Evolutionary conservation across 2,329 filamentous ascomycete genomes (phyloP), one percentile per base, ranked within the genome.

Genomic region (Penicillium oxalicum): DNA sequence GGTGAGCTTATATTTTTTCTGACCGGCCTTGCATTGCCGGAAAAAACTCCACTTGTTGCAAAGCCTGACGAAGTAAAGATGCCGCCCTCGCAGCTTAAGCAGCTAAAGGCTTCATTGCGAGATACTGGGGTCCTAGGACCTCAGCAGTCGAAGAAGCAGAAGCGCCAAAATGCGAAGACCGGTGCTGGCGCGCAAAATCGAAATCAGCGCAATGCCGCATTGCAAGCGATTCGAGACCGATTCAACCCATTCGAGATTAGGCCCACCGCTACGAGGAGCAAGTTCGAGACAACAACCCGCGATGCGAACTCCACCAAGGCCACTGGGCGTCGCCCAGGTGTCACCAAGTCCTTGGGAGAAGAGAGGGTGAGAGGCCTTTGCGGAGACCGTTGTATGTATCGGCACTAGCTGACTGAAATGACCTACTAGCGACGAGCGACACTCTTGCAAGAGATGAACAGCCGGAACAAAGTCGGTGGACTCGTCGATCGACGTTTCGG

Each of bases 211-310:
- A 81, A 86, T 63, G 84, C 83, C 48, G 88, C 90, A 12, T 77
- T 98, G 54, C 83, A 87, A 60, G 82, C 81, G 49, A 96, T 98
- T 66, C 86, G 93, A 64, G 91, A 97, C 63, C 86, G 91, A 59
- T 97, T 97, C 80, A 98, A 98, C 68, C 93, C 93, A 0, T 98
- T 98, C 70, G 93, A 98, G 65, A 81, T 95, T 67, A 94, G 94
- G 70, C 82, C 87, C 50, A 83, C 86, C 36, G 77, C 84, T 1
- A 80, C 86, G 51, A 87, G 84, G 0, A 83, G 83, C 48, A 97
- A 97, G 63, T 95, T 95, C 56, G 84, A 91, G 38, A 85, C 91
- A 39, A 90, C 87, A 0, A 91, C 79, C 45, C 81, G 80, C 54
- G 80, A 80, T 49, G 59, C 55, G 0, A 56, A 55, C 27, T 76